A percentile compares a stretch with the other conserved stretches of the same genome.
These are phyloP conservation scores for Verticillium longisporum DNA, from an alignment of 2,329 filamentous ascomycete species.

Conservation along the genomic window DNA sequence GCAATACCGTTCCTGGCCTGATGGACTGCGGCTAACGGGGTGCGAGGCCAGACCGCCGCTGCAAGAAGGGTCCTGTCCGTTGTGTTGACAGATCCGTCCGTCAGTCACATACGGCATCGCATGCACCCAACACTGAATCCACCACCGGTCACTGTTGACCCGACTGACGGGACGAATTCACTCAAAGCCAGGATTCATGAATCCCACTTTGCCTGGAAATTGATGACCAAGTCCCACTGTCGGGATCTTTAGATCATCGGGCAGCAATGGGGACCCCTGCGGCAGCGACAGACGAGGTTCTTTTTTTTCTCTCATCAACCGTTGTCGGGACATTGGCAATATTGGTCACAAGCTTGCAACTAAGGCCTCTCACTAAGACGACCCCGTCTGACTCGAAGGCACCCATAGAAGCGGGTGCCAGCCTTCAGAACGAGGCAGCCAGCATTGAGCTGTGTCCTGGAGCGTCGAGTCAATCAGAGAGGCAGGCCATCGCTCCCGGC, in stretches of 20 bases:
- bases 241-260: not conserved
- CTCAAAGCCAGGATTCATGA: not conserved
- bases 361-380: not conserved
- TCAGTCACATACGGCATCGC: not conserved
- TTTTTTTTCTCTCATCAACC: not conserved
- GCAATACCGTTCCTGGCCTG: not conserved
- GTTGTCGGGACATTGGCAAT: not conserved
- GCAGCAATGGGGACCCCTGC: not conserved
- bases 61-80: not conserved
- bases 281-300: not conserved
- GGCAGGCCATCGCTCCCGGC: not conserved
- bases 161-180: not conserved
- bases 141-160: not conserved
- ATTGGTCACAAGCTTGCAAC: not conserved
- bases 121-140: no score
- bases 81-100: not conserved
- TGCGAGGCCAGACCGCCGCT: not conserved
- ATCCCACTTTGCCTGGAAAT: not conserved
- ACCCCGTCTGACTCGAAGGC: not conserved
- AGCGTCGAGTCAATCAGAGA: not conserved
- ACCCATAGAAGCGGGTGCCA: not conserved
- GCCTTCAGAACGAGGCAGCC: not conserved
- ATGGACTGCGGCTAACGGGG: not conserved
- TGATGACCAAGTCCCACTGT: no score
- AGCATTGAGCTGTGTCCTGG: not conserved